These are phyloP conservation scores for Prunus mume DNA, from an alignment of 306 rosid species.

Conservation along the genomic window DNA sequence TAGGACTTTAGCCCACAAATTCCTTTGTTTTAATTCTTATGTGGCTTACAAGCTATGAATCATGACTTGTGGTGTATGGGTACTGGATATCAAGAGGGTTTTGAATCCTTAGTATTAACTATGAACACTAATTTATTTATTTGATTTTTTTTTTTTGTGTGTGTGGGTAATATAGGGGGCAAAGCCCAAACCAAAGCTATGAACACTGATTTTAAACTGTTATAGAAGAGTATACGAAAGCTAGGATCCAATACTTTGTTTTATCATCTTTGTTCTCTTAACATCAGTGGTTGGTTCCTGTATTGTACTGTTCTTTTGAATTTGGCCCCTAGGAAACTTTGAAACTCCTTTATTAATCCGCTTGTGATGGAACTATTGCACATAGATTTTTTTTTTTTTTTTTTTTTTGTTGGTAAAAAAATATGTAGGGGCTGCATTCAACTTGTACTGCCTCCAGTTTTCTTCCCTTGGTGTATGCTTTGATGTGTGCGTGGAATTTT, in stretches of 20 bases:
- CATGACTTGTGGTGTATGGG: neutral
- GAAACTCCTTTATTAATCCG: neutral
- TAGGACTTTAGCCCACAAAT: neutral
- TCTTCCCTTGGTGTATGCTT: neutral
- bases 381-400: neutral
- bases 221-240: neutral
- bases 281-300: neutral
- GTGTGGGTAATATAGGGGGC: no score
- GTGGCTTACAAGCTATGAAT: neutral
- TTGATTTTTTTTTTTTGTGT: no score
- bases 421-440: neutral
- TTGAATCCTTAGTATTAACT: neutral
- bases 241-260: neutral
- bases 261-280: neutral
- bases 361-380: neutral
- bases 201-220: neutral
- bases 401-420: no score
- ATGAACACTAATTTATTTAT: neutral
- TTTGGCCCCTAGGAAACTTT: neutral
- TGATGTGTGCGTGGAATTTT: neutral
- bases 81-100: neutral
- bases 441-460: neutral
- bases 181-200: no score
- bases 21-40: neutral
- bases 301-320: neutral